Evolutionary conservation across 306 rosid genomes (phyloP).

Genomic region (Cicer yamashitae): DNA sequence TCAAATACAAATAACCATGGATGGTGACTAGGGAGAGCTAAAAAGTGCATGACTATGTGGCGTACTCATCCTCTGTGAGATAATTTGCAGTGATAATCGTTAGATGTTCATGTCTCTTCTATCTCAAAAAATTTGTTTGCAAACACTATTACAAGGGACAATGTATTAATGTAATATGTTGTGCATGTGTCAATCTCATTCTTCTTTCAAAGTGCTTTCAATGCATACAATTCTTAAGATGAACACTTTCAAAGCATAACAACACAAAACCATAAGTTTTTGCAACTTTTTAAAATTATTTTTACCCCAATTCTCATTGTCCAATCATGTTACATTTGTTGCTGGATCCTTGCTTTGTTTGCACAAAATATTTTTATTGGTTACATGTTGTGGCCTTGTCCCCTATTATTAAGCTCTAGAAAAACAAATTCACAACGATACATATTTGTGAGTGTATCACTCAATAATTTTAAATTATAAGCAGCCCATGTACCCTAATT

Average conservation of each 20-base stretch:
- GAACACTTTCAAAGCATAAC: neutral
- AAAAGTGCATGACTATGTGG: constrained; percentile 25
- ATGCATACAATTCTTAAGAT: neutral
- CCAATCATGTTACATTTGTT: constrained; percentile 26
- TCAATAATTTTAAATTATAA: constrained; percentile 1
- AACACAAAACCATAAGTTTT: constrained; percentile 3
- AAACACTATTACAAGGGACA: constrained; percentile 17
- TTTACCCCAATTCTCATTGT: neutral
- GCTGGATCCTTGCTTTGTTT: constrained; percentile 16
- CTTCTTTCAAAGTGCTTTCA: too few species aligned
- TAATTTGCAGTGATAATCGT: neutral
- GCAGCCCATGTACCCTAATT: constrained; percentile 1
- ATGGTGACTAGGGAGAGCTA: constrained; percentile 18
- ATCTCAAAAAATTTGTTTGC: constrained; percentile 3
- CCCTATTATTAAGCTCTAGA: neutral
- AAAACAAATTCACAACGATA: neutral
- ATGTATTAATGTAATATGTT: constrained; percentile 22
- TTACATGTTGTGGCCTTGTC: neutral
- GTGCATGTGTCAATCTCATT: constrained; percentile 41
- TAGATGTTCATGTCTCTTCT: constrained; percentile 12
- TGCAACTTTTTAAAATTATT: constrained; percentile 4
- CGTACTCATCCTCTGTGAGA: constrained; percentile 36
- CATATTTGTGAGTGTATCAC: neutral
- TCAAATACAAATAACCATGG: constrained; percentile 31
- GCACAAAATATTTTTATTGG: neutral